Base-by-base conservation (phyloP, 2,329 filamentous ascomycete genomes). In the Teratosphaeria pseudoeucalypti region DNA sequence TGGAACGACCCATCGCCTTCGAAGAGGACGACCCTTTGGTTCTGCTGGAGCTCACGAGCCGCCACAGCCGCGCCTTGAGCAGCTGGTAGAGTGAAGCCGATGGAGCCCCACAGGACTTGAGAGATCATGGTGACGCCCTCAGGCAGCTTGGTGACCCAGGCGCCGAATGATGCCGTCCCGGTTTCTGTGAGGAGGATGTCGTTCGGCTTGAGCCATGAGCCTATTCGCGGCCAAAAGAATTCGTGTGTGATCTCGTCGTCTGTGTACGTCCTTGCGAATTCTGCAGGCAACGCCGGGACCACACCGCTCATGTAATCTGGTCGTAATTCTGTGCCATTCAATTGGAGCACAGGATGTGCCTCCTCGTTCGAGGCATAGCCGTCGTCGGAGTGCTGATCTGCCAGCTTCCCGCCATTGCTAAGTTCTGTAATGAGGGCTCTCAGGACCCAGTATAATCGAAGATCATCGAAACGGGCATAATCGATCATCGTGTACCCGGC, bases 1-100 rank as follows among this genome's bases (percentile, higher is more conserved):
- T 96, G 90, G 74, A 95, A 86, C 60, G 86, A 90, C 32, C 91
- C 91, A 68, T 96, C 91, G 27, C 91, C 91, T n/a, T 91, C 89
- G 69, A 95, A 92, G 43, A 95, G 79, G 54, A 96, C 85, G 0
- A 88, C 90, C 61, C 91, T 78, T 56, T 32, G 59, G 56, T 12
- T 29, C n/a, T 34, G 32, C 27, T 54, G 2, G 34, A 34, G 53
- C n/a, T 56, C 54, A 14, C 23, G 23, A 14, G 32, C 32, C 0
- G 89, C 91, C 11, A 94, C 78, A 0, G 88, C 88, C 19, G 89
- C 90, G 49, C 85, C 85, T 68, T 85, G 82, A 37, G 79, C 79
- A 2, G 84, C 78, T 27, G 83, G 84, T 4, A 86, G 81, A 0
- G 83, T 82, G 67, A 85, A 87, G 0, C 85, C 85, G 64, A 87